These are phyloP conservation scores for Arthrobotrys conoides DNA, from an alignment of 2,329 filamentous ascomycete genomes.

Conservation along the genomic window DNA sequence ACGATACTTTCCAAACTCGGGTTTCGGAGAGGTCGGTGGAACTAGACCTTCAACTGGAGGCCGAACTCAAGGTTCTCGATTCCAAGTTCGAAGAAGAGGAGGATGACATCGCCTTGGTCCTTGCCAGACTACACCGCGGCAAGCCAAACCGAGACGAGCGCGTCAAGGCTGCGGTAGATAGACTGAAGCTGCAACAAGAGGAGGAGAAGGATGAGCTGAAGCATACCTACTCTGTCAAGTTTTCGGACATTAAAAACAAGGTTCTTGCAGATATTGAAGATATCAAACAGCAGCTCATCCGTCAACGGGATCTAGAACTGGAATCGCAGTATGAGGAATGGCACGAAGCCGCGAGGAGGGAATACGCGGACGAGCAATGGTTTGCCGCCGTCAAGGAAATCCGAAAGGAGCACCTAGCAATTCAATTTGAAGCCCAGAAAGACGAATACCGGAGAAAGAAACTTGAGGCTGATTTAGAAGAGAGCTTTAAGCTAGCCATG, in stretches of 20 bases:
- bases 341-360: slow-evolving; percentile 51
- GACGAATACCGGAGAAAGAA: slow-evolving; percentile 54
- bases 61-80: slow-evolving; percentile 47
- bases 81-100: slow-evolving; percentile 55
- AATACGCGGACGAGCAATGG: slow-evolving; percentile 59
- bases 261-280: slow-evolving; percentile 48
- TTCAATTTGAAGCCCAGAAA: slow-evolving; percentile 59
- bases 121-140: slow-evolving; percentile 37
- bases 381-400: slow-evolving; percentile 56
- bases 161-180: slow-evolving; percentile 45
- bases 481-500: slow-evolving; percentile 57
- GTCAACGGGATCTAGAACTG: slow-evolving; percentile 27
- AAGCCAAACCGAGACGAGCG: slow-evolving; percentile 57
- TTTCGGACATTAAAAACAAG: slow-evolving; percentile 32
- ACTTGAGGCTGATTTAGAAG: slow-evolving; percentile 52
- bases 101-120: slow-evolving; percentile 48
- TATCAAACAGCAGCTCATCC: slow-evolving; percentile 45
- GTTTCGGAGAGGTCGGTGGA: slow-evolving; percentile 52
- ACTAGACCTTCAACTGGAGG: slow-evolving; percentile 43
- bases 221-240: slow-evolving; percentile 34
- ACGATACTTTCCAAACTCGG: slow-evolving; percentile 50
- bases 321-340: slow-evolving; percentile 45
- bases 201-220: slow-evolving; percentile 51
- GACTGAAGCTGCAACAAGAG: slow-evolving; percentile 39
- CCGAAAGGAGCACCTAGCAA: slow-evolving; percentile 54